Conservation (phyloP, 1,284 basidiomycete species). For the Mycena citricolor region DNA sequence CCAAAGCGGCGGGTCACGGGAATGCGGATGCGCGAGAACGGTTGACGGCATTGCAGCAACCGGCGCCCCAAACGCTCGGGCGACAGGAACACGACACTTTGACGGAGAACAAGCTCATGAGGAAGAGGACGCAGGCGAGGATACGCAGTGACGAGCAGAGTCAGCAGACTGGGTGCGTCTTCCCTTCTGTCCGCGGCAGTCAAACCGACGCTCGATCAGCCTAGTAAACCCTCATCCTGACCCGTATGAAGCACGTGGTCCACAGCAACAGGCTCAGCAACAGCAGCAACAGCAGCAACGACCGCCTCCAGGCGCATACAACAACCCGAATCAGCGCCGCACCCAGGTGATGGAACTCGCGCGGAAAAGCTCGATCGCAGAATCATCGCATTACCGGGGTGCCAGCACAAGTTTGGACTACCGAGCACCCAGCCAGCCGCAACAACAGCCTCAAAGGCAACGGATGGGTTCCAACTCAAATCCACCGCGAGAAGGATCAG, state of each 20-base stretch:
- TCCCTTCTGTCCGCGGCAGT: constrained; percentile 8
- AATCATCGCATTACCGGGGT: constrained; percentile 14
- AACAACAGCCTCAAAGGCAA: neutral
- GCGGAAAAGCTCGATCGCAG: constrained; percentile 22
- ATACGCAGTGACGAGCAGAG: constrained; percentile 55
- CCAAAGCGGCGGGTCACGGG: constrained; percentile 70
- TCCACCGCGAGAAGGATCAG: neutral
- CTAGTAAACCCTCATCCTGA: constrained; percentile 17
- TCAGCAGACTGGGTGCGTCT: constrained; percentile 22
- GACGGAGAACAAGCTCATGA: constrained; percentile 77
- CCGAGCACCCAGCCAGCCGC: constrained; percentile 4
- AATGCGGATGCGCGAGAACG: constrained; percentile 82
- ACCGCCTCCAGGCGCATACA: neutral
- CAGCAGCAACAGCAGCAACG: neutral
- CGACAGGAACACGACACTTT: constrained; percentile 79
- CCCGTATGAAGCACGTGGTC: constrained; percentile 11
- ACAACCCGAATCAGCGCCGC: neutral
- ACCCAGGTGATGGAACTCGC: constrained; percentile 23
- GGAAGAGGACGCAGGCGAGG: constrained; percentile 82
- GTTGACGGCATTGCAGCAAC: constrained; percentile 63
- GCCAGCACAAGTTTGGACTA: neutral
- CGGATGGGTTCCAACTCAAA: neutral
- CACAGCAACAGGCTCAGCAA: constrained; percentile 6
- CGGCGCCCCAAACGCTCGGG: constrained; percentile 62
- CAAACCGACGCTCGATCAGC: neutral